Conservation (phyloP, 2,329 filamentous ascomycete species). For the Bisporella sp. region DNA sequence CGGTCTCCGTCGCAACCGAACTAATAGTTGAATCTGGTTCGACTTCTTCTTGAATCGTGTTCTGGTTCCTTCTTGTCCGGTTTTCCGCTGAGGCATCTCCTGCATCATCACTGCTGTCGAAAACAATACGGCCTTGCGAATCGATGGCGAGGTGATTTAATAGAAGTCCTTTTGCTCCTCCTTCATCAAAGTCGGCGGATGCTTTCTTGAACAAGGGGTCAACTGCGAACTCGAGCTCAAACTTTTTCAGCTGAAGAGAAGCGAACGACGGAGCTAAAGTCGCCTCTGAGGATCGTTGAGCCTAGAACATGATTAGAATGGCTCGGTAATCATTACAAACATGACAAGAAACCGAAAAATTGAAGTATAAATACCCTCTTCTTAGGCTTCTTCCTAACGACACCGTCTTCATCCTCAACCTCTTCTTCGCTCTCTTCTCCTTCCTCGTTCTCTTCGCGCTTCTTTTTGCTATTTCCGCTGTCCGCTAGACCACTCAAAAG, state of each 20-base stretch:
- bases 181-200: conserved; percentile 96
- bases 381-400: conserved; percentile 49
- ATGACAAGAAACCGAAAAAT: background rate
- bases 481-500: conserved; percentile 89
- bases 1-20: conserved; percentile 34
- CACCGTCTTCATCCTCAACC: conserved; percentile 50
- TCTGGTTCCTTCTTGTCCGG: conserved; percentile 31
- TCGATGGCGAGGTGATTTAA: conserved; percentile 98
- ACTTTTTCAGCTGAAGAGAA: conserved; percentile 88
- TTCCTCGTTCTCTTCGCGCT: conserved; percentile 60
- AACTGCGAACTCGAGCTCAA: conserved; percentile 92
- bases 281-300: conserved; percentile 79
- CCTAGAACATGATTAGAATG: conserved; percentile 29
- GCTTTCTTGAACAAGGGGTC: conserved; percentile 99
- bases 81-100: conserved; percentile 41
- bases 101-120: conserved; percentile 92
- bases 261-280: conserved; percentile 86
- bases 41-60: conserved; percentile 53
- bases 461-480: conserved; percentile 67
- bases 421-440: conserved; percentile 59
- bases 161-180: conserved; percentile 88
- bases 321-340: too few relatives aligned
- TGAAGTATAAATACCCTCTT: conserved; percentile 56
- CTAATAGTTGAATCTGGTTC: conserved; percentile 30
- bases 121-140: conserved; percentile 84